Base-by-base conservation (phyloP, 1,284 basidiomycete species). In the Porodaedalea pini region DNA sequence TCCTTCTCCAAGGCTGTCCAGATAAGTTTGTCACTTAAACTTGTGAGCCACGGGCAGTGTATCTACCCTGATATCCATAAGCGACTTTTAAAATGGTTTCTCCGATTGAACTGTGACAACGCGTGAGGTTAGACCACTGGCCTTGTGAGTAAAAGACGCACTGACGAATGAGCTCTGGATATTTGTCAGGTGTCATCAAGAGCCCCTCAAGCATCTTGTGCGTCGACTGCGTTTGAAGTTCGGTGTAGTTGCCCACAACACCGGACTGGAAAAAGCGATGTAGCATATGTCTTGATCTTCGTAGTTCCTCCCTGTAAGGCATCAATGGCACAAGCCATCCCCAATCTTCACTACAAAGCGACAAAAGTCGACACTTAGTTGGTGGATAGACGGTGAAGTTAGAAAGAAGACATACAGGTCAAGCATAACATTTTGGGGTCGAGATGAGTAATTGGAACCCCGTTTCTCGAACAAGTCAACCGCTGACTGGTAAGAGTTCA, bases 401-500 rank as follows among this genome's bases (percentile, higher is more conserved):
- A 2, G n/a, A n/a, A 27, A 32, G 5, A 47, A 21, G 7, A 44
- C 57, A 21, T 43, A 58, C 57, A 58, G 32, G 29, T 58, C 51
- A 13, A 36, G 25, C 51, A 58, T 34, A 2, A 48, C 48, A 31
- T 37, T 52, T 4, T 23, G 17, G 8, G 58, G 58, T 25, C 58
- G 31, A 7, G 48, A 51, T 17, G 49, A 56, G 34, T 60, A 60
- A n/a, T 31, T 60, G 2, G 31, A 19, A 10, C 54, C 40, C 0
- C 54, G 52, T 25, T 56, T 52, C 23, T 60, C 58, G 19, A 60
- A 49, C 5, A 60, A 31, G 29, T 60, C 58, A 11, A 51, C 43
- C 13, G 54, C 54, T 19, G 34, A 39, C 17, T 60, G 29, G 36
- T 56, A 56, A 2, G 58, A 51, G 41, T 60, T 60, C 10, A 60